Evolutionary conservation across 2,329 filamentous ascomycete species (phyloP).

Genomic region (Lasiodiplodia citricola): DNA sequence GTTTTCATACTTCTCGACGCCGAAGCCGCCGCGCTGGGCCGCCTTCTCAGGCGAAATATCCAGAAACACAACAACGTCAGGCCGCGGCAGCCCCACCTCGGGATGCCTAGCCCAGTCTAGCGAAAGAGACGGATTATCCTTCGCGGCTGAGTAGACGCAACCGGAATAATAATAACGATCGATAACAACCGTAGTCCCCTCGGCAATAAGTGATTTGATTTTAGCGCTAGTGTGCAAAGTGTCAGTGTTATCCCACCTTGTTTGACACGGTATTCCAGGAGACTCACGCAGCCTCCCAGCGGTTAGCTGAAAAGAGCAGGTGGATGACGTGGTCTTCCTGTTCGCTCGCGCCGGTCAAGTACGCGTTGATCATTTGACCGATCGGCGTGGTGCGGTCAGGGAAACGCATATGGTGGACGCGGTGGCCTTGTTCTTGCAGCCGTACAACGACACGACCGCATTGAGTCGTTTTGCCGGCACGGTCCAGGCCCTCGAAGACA

Average conservation of each 20-base stretch:
- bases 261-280: not conserved
- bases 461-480: conserved; percentile 92
- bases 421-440: conserved; percentile 57
- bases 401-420: conserved; percentile 67
- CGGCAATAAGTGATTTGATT: conserved; percentile 28
- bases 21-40: conserved; percentile 80
- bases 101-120: conserved; percentile 83
- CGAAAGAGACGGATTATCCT: conserved; percentile 71
- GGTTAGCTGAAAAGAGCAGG: conserved; percentile 86
- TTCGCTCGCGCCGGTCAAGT: conserved; percentile 73
- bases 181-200: conserved; percentile 78
- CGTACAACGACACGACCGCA: conserved; percentile 68
- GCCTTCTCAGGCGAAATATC: conserved; percentile 78
- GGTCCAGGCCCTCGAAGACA: conserved; percentile 86
- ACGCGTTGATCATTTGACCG: conserved; percentile 84
- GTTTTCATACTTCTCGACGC: conserved; percentile 86
- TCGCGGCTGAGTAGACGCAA: conserved; percentile 90
- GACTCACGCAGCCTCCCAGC: conserved; percentile 71
- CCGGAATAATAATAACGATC: conserved; percentile 97
- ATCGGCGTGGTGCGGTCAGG: conserved; percentile 86
- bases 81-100: conserved; percentile 83
- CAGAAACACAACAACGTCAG: conserved; percentile 87
- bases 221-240: not conserved
- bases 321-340: conserved; percentile 91
- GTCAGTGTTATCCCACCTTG: not conserved